Conservation (phyloP, 768 basidiomycete species). For the Suillus lakei region DNA sequence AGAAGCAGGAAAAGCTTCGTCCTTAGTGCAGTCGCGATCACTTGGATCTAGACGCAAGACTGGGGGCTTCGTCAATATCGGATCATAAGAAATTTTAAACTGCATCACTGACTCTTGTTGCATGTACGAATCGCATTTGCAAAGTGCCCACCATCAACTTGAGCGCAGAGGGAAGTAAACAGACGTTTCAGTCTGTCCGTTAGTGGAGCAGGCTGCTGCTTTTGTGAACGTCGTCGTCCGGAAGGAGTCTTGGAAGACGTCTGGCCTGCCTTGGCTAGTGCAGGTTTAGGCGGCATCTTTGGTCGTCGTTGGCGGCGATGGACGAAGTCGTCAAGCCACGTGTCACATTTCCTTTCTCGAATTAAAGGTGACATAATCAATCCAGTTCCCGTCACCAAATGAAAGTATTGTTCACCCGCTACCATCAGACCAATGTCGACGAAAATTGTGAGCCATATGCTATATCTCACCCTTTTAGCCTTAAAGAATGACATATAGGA, state of each 20-base stretch:
- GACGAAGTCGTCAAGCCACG: not conserved
- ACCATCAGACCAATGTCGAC: slow-evolving; percentile 2
- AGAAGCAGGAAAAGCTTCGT: slow-evolving; percentile 88
- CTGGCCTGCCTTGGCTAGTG: not conserved
- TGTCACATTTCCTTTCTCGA: slow-evolving; percentile 7
- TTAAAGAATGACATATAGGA: slow-evolving; percentile 5
- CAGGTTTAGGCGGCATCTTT: slow-evolving; percentile 27
- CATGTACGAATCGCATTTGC: slow-evolving; percentile 88
- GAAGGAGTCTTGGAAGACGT: slow-evolving; percentile 7
- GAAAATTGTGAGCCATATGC: not conserved
- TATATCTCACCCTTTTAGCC: not conserved
- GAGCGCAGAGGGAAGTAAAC: slow-evolving; percentile 81
- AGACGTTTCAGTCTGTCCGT: slow-evolving; percentile 53
- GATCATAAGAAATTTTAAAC: slow-evolving; percentile 24
- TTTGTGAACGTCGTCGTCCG: slow-evolving; percentile 15
- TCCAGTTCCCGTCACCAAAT: not conserved
- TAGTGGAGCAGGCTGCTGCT: slow-evolving; percentile 21
- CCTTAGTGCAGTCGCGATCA: slow-evolving; percentile 74
- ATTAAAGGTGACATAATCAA: slow-evolving; percentile 3
- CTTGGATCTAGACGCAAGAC: slow-evolving; percentile 72
- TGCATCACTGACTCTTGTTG: slow-evolving; percentile 74
- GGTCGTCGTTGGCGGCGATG: not conserved
- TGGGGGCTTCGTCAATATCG: slow-evolving; percentile 35
- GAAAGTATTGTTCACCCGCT: not conserved
- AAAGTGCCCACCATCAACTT: slow-evolving; percentile 90